Evolutionary conservation across 1,139 yeast species (phyloP).

Genomic region (Martiniozyma asiatica): DNA sequence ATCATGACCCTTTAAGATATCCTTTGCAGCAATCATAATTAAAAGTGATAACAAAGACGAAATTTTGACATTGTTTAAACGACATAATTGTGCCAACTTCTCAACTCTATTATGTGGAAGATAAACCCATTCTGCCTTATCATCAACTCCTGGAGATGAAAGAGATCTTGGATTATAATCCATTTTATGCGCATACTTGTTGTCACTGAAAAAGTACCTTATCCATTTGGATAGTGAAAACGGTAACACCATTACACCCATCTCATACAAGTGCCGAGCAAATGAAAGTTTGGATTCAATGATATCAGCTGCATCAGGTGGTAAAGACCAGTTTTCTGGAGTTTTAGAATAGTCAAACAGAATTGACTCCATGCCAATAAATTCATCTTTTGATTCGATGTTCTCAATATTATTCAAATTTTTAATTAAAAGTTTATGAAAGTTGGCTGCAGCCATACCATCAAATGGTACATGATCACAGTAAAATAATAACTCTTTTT

Average conservation of each 20-base stretch:
- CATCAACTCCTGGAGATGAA: not conserved
- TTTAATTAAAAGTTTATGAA: slow-evolving; percentile 18
- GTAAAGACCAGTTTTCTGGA: slow-evolving; percentile 2
- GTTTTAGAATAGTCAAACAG: slow-evolving; percentile 4
- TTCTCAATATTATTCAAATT: not conserved
- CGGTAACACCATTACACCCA: slow-evolving; percentile 5
- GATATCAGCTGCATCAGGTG: not conserved
- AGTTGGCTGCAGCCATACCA: slow-evolving; percentile 26
- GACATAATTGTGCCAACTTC: slow-evolving; percentile 1
- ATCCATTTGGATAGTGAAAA: slow-evolving; percentile 2
- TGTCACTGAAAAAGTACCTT: slow-evolving; percentile 3
- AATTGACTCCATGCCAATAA: not conserved
- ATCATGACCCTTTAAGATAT: slow-evolving; percentile 8
- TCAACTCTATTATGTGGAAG: not conserved
- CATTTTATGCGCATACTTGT: slow-evolving; percentile 4
- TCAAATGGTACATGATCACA: slow-evolving; percentile 29
- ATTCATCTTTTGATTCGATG: not conserved
- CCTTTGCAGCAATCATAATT: slow-evolving; percentile 6
- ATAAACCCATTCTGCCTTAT: not conserved
- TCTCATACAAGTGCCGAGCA: too few relatives aligned
- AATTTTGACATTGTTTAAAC: slow-evolving; percentile 10
- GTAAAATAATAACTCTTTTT: slow-evolving; percentile 17
- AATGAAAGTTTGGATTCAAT: too few relatives aligned
- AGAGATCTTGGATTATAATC: slow-evolving; percentile 1
- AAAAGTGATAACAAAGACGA: slow-evolving; percentile 12